These are phyloP conservation scores for Verbena officinalis DNA, from an alignment of 257 asterid species.

Conservation along the genomic window DNA sequence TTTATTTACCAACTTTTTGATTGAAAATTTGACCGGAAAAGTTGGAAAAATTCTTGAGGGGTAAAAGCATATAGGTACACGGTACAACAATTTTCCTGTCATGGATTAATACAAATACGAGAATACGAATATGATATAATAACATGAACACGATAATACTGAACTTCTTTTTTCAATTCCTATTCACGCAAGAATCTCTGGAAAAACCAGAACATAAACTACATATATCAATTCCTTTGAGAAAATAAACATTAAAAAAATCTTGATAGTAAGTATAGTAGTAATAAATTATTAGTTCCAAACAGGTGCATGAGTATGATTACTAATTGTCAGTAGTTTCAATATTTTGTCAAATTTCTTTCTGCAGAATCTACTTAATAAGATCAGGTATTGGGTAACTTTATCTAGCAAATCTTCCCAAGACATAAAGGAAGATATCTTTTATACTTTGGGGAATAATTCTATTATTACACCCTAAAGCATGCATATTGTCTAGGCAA, in stretches of 20 bases:
- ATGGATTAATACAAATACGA: too few species aligned
- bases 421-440: constrained; percentile 46
- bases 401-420: constrained; percentile 43
- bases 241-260: too few species aligned
- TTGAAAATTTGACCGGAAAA: constrained; percentile 31
- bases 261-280: not conserved
- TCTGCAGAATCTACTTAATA: constrained; percentile 35
- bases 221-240: not conserved
- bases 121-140: too few species aligned
- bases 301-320: constrained; percentile 32
- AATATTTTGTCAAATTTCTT: constrained; percentile 22
- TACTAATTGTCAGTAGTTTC: constrained; percentile 33
- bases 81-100: too few species aligned
- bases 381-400: constrained; percentile 33
- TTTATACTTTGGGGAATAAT: constrained; percentile 40
- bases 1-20: constrained; percentile 39
- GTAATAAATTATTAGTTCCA: constrained; percentile 4
- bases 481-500: constrained; percentile 25
- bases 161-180: too few species aligned
- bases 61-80: too few species aligned
- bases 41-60: too few species aligned
- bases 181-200: too few species aligned
- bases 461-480: constrained; percentile 39
- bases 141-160: too few species aligned
- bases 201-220: not conserved